phyloP scores from a whole-genome alignment of 345 rosid genomes.

The Populus simonii region DNA sequence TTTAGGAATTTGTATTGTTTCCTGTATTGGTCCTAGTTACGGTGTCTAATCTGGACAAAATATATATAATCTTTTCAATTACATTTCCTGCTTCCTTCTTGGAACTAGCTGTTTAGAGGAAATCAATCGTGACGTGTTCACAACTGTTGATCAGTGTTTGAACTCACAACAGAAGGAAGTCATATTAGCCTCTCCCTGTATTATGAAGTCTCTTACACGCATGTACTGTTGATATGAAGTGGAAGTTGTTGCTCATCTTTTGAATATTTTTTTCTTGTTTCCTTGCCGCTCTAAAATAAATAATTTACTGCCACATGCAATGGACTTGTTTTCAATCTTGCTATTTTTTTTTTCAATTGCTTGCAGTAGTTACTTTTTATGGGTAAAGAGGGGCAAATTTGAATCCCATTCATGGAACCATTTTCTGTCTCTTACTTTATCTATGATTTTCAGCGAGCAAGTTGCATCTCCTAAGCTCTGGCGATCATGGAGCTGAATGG shows the following conservation, averaged over 20 bases:
- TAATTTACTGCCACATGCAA: not conserved
- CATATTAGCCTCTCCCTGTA: not conserved
- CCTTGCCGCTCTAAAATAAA: not conserved
- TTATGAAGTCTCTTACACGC: not conserved
- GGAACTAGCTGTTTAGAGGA: not conserved
- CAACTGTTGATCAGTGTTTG: not conserved
- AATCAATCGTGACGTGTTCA: not conserved
- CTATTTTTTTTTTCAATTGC: not conserved
- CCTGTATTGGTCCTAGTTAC: not conserved
- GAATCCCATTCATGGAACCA: not conserved
- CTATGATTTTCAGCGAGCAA: constrained; percentile 28
- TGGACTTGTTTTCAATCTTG: not conserved
- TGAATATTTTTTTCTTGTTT: not conserved
- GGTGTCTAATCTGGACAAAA: not conserved
- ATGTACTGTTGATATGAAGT: not conserved
- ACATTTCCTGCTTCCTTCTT: not conserved
- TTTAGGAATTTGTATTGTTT: not conserved
- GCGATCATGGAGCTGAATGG: constrained; percentile 59
- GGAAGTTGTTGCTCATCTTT: not conserved
- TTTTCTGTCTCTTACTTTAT: not conserved
- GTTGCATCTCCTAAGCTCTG: constrained; percentile 16
- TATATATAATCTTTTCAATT: not conserved
- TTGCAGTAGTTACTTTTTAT: not conserved
- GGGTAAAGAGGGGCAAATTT: not conserved
- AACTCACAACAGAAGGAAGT: not conserved